These are phyloP conservation scores for Pulicaria dysenterica DNA, from an alignment of 129 eudicot genomes.

Conservation along the genomic window DNA sequence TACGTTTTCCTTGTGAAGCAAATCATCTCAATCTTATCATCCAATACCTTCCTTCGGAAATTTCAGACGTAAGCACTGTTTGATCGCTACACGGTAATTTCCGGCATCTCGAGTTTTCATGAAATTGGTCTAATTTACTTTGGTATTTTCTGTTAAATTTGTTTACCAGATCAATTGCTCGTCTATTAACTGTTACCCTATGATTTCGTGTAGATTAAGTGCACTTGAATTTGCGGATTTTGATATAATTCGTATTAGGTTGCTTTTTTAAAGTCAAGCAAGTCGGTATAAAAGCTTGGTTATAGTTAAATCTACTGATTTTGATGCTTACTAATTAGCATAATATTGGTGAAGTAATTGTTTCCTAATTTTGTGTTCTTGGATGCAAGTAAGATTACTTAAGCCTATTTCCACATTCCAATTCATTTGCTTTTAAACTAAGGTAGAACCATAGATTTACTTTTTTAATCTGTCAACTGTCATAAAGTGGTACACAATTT, in stretches of 20 bases:
- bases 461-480: slow-evolving; percentile 5
- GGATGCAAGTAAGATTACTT: slow-evolving; percentile 18
- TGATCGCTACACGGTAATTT: slow-evolving; percentile 26
- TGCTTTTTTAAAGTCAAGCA: not conserved
- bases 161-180: slow-evolving; percentile 12
- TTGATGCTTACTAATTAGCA: slow-evolving; percentile 25
- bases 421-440: slow-evolving; percentile 6
- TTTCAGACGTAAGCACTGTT: slow-evolving; percentile 16
- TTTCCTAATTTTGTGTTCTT: slow-evolving; percentile 14
- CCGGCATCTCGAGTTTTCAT: not conserved
- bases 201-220: slow-evolving; percentile 19
- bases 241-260: slow-evolving; percentile 14
- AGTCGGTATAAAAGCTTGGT: slow-evolving; percentile 10
- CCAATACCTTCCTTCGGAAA: not conserved
- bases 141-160: not conserved
- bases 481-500: not conserved
- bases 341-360: slow-evolving; percentile 2
- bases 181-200: not conserved
- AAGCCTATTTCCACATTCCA: not conserved
- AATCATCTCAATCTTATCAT: slow-evolving; percentile 7
- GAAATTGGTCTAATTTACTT: slow-evolving; percentile 15
- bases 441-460: slow-evolving; percentile 13
- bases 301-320: slow-evolving; percentile 23
- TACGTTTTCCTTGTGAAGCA: slow-evolving; percentile 10
- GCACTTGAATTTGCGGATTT: slow-evolving; percentile 26